Evolutionary conservation across 148 eudicot genomes (phyloP), one percentile per base, ranked within the genome.

Genomic region (Nyssa sinensis): DNA sequence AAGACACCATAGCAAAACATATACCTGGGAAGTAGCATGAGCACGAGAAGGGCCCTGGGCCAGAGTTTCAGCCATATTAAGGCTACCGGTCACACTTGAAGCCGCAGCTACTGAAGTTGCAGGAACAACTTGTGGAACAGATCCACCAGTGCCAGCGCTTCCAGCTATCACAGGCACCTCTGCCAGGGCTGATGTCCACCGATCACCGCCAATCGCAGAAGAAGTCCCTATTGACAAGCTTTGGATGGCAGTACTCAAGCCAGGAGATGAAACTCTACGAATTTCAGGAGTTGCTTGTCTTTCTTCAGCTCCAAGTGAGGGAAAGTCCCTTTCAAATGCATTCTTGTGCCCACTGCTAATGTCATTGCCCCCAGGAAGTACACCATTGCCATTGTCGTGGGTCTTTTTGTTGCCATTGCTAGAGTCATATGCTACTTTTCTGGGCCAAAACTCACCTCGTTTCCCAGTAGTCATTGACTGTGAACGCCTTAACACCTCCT

Each of bases 11-110:
- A 55, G 8, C 37, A 53, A 14, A 12, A 1, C 44, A 61, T 23
- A n/a, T 63, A 84, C 90, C 90, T 86, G 84, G 12, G 84, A 79
- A 64, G 72, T 13, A 24, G 75, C 47, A 67, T 79, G 81, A 72
- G 77, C 82, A 67, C 84, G 85, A 71, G 72, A 67, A 60, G 87
- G 74, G 49, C 85, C 82, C 70, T 81, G 85, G 35, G 73, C 83
- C 71, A 86, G 78, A 69, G 87, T 68, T 78, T 86, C 86, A 41
- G 90, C 90, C 90, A 86, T 86, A 62, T 82, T 86, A 21, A 84
- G 83, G 55, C 85, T 82, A 31, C 33, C 69, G 35, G 75, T 24
- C 63, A 58, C 25, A 66, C 73, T 77, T 41, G 77, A 39, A 55
- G 77, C 58, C 76, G 27, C 61, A 74, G 82, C 74, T 8, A 76